These are phyloP conservation scores for Crataegus laevigata DNA, from an alignment of 306 rosid species.

Conservation along the genomic window DNA sequence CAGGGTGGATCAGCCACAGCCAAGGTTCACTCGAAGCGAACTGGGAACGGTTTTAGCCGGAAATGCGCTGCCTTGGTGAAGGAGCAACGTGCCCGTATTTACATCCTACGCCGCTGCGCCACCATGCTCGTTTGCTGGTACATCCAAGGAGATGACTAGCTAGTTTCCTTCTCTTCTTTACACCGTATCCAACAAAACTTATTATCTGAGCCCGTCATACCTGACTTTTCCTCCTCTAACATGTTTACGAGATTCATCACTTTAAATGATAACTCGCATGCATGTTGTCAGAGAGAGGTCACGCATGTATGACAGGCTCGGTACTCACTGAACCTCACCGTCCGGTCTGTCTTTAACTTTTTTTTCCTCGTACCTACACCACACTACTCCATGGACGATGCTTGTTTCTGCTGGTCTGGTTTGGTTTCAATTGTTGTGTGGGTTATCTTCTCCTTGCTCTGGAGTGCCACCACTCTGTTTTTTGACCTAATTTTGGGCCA, in stretches of 20 bases:
- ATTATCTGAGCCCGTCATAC: not conserved
- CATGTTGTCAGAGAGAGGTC: not conserved
- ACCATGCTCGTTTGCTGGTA: constrained; percentile 96
- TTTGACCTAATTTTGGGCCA: constrained; percentile 35
- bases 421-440: constrained; percentile 21
- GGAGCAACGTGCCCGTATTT: constrained; percentile 84
- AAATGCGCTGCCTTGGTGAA: constrained; percentile 73
- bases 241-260: not conserved
- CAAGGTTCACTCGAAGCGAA: constrained; percentile 26
- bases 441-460: constrained; percentile 20
- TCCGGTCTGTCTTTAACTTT: not conserved
- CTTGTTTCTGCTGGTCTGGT: constrained; percentile 16
- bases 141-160: constrained; percentile 79
- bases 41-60: constrained; percentile 38
- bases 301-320: not conserved
- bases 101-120: constrained; percentile 88
- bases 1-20: constrained; percentile 9
- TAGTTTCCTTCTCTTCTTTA: not conserved
- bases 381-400: not conserved
- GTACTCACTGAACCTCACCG: not conserved
- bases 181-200: not conserved
- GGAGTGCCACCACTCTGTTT: constrained; percentile 13
- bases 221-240: not conserved
- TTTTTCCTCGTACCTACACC: constrained; percentile 7
- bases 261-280: not conserved